A percentile compares a stretch with the other conserved stretches of the same genome.
Evolutionary conservation across 2,329 filamentous ascomycete species (phyloP).

Genomic region (Bipolaris cookei): DNA sequence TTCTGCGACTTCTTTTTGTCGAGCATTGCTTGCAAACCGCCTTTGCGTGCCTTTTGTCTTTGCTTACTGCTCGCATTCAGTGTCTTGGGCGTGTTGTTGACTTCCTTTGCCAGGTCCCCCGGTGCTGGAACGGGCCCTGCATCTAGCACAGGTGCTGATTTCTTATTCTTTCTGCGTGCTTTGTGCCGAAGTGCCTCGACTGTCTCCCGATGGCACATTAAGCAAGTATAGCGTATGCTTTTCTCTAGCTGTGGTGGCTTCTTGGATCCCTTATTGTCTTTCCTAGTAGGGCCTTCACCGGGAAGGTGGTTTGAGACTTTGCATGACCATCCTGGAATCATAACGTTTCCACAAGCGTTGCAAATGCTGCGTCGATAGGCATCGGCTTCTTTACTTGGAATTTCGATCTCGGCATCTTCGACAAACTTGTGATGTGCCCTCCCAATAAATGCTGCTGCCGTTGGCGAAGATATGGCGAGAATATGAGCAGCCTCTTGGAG

Average conservation of each 20-base stretch:
- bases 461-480: conserved; percentile 42
- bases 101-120: conserved; percentile 14
- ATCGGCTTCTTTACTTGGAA: conserved; percentile 38
- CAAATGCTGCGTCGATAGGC: conserved; percentile 43
- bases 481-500: conserved; percentile 45
- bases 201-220: conserved; percentile 43
- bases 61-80: conserved; percentile 60
- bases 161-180: conserved; percentile 29
- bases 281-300: neutral
- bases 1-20: conserved; percentile 52
- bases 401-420: conserved; percentile 36
- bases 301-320: conserved; percentile 22
- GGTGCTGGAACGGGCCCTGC: conserved; percentile 1
- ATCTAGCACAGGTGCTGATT: conserved; percentile 7
- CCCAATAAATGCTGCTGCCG: conserved; percentile 42
- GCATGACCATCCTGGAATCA: conserved; percentile 49
- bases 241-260: conserved; percentile 24
- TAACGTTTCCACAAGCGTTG: conserved; percentile 46
- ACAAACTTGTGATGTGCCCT: conserved; percentile 36
- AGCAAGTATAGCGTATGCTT: conserved; percentile 36
- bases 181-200: conserved; percentile 28
- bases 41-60: conserved; percentile 61
- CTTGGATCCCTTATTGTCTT: conserved; percentile 12
- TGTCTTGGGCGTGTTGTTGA: conserved; percentile 36
- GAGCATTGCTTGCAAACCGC: conserved; percentile 61